A percentile compares a stretch with the other conserved stretches of the same genome.
Evolutionary conservation across 164 flowering plant genomes (phyloP).

Genomic region (Aristolochia fimbriata): DNA sequence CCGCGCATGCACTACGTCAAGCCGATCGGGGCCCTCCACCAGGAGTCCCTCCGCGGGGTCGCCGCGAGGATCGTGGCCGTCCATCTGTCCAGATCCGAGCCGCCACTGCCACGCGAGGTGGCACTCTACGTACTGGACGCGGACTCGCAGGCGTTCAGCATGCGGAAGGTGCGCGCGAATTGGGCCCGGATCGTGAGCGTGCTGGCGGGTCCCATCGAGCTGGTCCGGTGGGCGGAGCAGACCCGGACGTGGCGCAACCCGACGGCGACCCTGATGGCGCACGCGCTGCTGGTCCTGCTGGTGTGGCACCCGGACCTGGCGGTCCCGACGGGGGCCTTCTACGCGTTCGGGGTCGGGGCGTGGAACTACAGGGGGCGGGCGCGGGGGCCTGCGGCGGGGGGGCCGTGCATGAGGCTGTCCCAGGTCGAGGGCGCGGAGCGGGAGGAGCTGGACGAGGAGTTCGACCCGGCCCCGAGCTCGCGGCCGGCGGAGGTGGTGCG

Average conservation of each 20-base stretch:
- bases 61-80: conserved; percentile 44
- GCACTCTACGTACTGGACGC: conserved; percentile 69
- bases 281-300: conserved; percentile 59
- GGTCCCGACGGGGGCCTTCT: conserved; percentile 55
- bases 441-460: conserved; percentile 89
- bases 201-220: conserved; percentile 33
- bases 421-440: conserved; percentile 41
- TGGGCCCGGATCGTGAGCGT: conserved; percentile 59
- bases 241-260: conserved; percentile 79
- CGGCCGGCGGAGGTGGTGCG: conserved; percentile 40
- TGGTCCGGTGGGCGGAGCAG: conserved; percentile 58
- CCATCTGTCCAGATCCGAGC: conserved; percentile 67
- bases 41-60: conserved; percentile 40
- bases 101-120: conserved; percentile 65
- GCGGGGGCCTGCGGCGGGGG: conserved; percentile 31
- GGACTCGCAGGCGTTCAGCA: conserved; percentile 58
- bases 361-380: conserved; percentile 65
- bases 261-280: conserved; percentile 60
- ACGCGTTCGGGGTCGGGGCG: conserved; percentile 53
- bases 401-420: conserved; percentile 33
- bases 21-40: conserved; percentile 60
- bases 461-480: conserved; percentile 53
- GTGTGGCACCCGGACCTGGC: conserved; percentile 85
- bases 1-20: conserved; percentile 79
- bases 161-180: conserved; percentile 74